Conservation (phyloP, 208 protist species). For the Tritrichomonas musculus region DNA sequence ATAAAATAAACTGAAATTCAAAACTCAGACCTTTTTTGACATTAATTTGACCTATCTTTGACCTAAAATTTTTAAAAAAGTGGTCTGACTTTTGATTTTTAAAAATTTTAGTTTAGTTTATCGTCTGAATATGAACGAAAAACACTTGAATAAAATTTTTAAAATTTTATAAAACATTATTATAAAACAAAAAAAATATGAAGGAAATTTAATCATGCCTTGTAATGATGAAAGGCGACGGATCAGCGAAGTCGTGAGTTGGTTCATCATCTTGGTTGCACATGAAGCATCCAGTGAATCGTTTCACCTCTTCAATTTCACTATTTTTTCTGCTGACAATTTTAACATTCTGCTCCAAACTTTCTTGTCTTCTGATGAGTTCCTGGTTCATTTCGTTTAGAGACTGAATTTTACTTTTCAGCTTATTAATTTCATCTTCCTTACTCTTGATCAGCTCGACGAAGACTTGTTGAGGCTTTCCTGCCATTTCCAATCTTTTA, state of each 20-base stretch:
- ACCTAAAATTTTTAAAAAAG: too few species aligned
- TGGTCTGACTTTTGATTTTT: too few species aligned
- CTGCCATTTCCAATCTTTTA: neutral
- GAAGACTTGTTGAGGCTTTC: conserved; percentile 24
- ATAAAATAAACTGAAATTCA: too few species aligned
- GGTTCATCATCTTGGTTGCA: neutral
- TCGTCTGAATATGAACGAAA: too few species aligned
- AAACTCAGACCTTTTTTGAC: too few species aligned
- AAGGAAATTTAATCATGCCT: neutral
- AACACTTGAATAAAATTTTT: too few species aligned
- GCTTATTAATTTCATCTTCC: neutral
- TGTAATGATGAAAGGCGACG: conserved; percentile 19
- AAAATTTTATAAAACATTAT: too few species aligned
- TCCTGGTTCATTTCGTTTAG: neutral
- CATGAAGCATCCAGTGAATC: neutral
- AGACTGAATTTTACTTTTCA: neutral
- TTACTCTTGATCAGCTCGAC: neutral
- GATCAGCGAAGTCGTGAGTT: neutral
- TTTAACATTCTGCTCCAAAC: neutral
- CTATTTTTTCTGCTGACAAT: neutral
- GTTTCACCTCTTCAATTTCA: neutral
- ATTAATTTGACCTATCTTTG: too few species aligned
- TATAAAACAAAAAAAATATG: too few species aligned
- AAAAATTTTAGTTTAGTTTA: too few species aligned
- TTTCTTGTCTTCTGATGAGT: neutral